Conservation (phyloP, 257 asterid species). For the Forsythia viridissima region DNA sequence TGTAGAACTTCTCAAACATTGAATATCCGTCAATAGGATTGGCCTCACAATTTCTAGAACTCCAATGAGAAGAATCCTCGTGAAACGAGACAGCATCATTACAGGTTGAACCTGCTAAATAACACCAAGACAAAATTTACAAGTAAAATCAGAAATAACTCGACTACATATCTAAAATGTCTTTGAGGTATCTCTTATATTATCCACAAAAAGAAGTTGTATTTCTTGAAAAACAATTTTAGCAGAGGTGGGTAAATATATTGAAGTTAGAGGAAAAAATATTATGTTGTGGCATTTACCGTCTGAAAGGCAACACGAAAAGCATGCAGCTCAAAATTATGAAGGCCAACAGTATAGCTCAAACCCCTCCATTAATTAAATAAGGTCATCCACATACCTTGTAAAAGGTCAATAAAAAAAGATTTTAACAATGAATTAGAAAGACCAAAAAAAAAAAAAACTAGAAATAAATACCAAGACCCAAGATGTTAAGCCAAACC, state of each 20-base stretch:
- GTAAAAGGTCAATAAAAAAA: neutral
- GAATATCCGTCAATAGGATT: constrained; percentile 43
- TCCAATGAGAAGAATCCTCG: constrained; percentile 28
- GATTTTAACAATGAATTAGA: constrained; percentile 14
- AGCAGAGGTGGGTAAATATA: neutral
- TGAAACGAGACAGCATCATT: constrained; percentile 25
- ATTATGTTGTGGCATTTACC: constrained; percentile 37
- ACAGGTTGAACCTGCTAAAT: constrained; percentile 46
- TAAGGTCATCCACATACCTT: constrained; percentile 19
- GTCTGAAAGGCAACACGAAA: constrained; percentile 94
- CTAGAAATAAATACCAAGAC: neutral
- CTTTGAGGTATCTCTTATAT: neutral
- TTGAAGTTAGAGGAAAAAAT: neutral
- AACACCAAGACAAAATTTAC: constrained; percentile 8
- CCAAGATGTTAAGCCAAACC: neutral
- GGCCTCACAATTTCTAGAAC: constrained; percentile 23
- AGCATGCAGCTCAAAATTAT: constrained; percentile 84
- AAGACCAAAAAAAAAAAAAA: neutral
- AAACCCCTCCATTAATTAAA: constrained; percentile 53
- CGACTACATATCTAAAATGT: neutral
- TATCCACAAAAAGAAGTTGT: neutral
- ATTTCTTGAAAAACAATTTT: neutral
- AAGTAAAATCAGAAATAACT: neutral
- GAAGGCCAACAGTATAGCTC: constrained; percentile 67
- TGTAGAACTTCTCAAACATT: constrained; percentile 62